Conservation (phyloP, 768 basidiomycete species). For the Lentinus tigrinus region DNA sequence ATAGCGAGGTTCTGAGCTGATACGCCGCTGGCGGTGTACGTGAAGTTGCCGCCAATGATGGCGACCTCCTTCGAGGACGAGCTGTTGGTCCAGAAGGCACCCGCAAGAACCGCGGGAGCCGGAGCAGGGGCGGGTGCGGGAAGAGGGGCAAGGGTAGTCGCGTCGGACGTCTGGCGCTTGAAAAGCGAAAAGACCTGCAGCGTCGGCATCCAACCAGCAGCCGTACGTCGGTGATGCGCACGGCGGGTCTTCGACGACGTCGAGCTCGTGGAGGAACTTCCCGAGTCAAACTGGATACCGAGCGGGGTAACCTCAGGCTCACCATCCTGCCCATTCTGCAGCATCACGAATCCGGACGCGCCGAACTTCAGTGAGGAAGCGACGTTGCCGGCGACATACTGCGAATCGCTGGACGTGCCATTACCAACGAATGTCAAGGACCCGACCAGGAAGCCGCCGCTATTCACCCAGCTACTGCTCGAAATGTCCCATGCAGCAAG, state of each 20-base stretch:
- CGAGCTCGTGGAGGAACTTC: slow-evolving; percentile 24
- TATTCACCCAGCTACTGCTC: slow-evolving; percentile 64
- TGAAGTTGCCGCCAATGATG: slow-evolving; percentile 91
- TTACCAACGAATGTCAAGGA: slow-evolving; percentile 70
- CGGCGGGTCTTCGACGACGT: slow-evolving; percentile 37
- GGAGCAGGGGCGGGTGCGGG: slow-evolving; percentile 53
- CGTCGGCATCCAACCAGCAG: slow-evolving; percentile 49
- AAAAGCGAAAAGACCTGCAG: slow-evolving; percentile 41
- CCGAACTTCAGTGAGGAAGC: slow-evolving; percentile 58
- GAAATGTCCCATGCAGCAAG: slow-evolving; percentile 74
- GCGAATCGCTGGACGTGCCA: slow-evolving; percentile 51
- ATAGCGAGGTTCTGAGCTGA: slow-evolving; percentile 60
- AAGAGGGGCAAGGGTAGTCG: slow-evolving; percentile 45
- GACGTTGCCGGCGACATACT: slow-evolving; percentile 73
- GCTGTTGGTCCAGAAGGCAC: slow-evolving; percentile 86
- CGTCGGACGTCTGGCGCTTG: slow-evolving; percentile 47
- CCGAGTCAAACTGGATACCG: slow-evolving; percentile 48
- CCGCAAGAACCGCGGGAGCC: slow-evolving; percentile 82
- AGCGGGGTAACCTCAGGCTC: slow-evolving; percentile 61
- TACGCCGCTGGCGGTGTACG: slow-evolving; percentile 44
- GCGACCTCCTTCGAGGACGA: slow-evolving; percentile 63
- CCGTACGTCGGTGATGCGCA: slow-evolving; percentile 33
- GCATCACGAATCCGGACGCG: slow-evolving; percentile 75
- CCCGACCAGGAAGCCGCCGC: slow-evolving; percentile 72
- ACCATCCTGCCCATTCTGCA: slow-evolving; percentile 61